Evolutionary conservation across 805 yeast species (phyloP), one percentile per base, ranked within the genome.

Genomic region (Ogataea pini): DNA sequence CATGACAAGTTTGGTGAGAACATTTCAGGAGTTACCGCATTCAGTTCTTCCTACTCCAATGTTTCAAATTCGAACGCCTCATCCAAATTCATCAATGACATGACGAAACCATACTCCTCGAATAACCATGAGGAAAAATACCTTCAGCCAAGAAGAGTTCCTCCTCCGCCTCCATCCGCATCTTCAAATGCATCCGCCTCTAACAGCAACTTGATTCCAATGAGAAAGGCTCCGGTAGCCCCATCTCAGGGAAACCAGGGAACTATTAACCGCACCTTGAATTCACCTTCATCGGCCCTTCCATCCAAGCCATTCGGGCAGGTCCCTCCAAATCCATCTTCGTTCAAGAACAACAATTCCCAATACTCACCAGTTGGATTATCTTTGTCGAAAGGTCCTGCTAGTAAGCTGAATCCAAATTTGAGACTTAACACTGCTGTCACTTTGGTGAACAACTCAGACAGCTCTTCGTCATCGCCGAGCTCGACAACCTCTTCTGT

Each of bases 141-240:
- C 33, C 46, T 60, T 44, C 69, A 63, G 45, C 65, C 65, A n/a
- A 59, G 70, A 52, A 58, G 64, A 36, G 69, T 70, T 7, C 70
- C 71, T 3, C 67, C 70, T 7, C 69, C 67, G 6, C 67, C 69
- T 51, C 65, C 72, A 51, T 66, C 59, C 13, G 36, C 54, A 28
- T 38, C 57, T 19, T 36, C 42, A 10, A 24, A 45, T 4, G 16
- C 38, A 16, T 33, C 47, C 13, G 16, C 43, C 5, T 14, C 44
- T 13, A 38, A 31, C 20, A 43, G 42, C 8, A 48, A 47, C 44
- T 63, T 46, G 42, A 66, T 73, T 9, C 78, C 79, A 9, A 61
- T 65, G 50, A 64, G 74, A 55, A 71, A 64, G 49, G 72, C 74
- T 10, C 75, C 74, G n/a, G 63, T 67, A 16, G 72, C 75, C 14